These are phyloP conservation scores for Clitopilus passeckerianus DNA, from an alignment of 768 basidiomycete genomes.

Conservation along the genomic window DNA sequence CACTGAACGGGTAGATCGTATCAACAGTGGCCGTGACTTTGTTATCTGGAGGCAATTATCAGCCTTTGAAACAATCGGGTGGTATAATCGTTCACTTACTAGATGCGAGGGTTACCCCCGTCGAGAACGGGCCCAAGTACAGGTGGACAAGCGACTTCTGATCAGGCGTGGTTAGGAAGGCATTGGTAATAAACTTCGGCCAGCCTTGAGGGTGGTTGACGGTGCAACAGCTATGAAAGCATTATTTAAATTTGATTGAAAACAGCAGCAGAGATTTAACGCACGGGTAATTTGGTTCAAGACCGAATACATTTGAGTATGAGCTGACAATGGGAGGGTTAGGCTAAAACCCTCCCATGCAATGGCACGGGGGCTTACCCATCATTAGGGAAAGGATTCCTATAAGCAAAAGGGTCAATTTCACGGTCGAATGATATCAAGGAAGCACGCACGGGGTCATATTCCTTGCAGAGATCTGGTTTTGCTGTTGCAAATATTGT, in stretches of 20 bases:
- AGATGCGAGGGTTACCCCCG: slow-evolving; percentile 29
- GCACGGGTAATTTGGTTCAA: slow-evolving; percentile 44
- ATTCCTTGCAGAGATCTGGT: slow-evolving; percentile 51
- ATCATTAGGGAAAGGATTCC: slow-evolving; percentile 49
- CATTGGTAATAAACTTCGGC: slow-evolving; percentile 47
- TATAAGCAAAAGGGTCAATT: slow-evolving; percentile 10
- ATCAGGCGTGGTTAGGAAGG: slow-evolving; percentile 40
- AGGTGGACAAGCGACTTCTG: slow-evolving; percentile 35
- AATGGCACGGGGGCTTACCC: slow-evolving; percentile 32
- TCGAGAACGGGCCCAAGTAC: slow-evolving; percentile 41
- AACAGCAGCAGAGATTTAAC: neutral
- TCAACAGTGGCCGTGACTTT: slow-evolving; percentile 34
- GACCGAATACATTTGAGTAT: slow-evolving; percentile 42
- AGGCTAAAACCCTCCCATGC: slow-evolving; percentile 14
- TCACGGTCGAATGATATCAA: neutral
- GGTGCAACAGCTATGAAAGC: slow-evolving; percentile 32
- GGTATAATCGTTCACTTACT: slow-evolving; percentile 16
- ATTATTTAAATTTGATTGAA: neutral
- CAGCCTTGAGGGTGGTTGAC: slow-evolving; percentile 49
- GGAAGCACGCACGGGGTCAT: slow-evolving; percentile 39
- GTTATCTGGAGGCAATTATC: slow-evolving; percentile 21
- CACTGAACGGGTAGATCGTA: slow-evolving; percentile 45
- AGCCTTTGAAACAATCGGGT: too few species aligned
- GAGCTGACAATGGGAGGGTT: slow-evolving; percentile 17
- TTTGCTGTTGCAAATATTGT: slow-evolving; percentile 56